A percentile compares a stretch with the other conserved stretches of the same genome.
phyloP scores from a whole-genome alignment of 2,329 filamentous ascomycete species.

The Ophiostoma sp. region DNA sequence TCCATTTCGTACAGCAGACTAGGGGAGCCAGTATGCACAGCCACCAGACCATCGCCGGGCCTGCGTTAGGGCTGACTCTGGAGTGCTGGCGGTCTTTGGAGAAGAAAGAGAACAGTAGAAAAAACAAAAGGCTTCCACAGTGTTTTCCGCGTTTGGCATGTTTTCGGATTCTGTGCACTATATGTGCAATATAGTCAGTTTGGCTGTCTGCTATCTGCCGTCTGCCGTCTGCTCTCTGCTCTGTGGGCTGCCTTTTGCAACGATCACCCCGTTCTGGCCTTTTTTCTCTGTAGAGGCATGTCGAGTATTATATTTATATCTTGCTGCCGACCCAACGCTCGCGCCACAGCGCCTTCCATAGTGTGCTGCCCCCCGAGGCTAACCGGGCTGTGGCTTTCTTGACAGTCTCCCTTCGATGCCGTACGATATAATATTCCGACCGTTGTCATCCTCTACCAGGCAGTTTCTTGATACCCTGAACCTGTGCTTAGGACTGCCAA shows the following conservation, averaged over 20 bases:
- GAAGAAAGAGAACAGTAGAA: not conserved
- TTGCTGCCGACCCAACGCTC: too few relatives aligned
- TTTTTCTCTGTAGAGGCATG: too few relatives aligned
- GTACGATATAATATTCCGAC: too few relatives aligned
- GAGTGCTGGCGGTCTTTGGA: not conserved
- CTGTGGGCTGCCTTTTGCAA: not conserved
- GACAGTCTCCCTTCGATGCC: too few relatives aligned
- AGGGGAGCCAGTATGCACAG: not conserved
- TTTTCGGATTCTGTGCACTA: not conserved
- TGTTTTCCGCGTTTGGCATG: not conserved
- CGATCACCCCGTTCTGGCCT: too few relatives aligned
- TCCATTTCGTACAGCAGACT: not conserved
- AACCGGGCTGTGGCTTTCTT: too few relatives aligned
- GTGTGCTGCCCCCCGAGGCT: too few relatives aligned
- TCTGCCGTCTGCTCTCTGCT: too few relatives aligned
- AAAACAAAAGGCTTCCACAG: not conserved
- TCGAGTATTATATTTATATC: too few relatives aligned
- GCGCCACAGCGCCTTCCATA: too few relatives aligned
- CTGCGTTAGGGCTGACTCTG: not conserved
- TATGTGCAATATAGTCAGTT: not conserved
- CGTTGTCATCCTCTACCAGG: too few relatives aligned
- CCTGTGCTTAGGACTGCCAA: not conserved
- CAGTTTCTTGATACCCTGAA: too few relatives aligned
- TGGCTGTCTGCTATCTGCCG: not conserved
- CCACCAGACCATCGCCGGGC: not conserved